Percentiles rank a stretch among this genome's conserved stretches.
Conservation (phyloP, 2,329 filamentous ascomycete species). For the Alternaria gaisen region DNA sequence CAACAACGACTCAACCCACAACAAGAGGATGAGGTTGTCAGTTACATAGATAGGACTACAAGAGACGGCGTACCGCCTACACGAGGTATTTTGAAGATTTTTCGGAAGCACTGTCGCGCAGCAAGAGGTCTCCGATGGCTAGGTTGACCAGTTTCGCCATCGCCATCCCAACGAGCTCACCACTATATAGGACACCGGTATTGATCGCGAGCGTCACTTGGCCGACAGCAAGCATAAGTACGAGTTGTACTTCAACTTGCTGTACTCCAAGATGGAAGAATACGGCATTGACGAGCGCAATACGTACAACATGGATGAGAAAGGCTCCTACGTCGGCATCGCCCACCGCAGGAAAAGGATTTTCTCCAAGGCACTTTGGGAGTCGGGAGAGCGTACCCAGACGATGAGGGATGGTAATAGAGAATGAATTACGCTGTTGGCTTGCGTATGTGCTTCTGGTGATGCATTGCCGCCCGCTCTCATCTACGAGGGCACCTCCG, state of each 20-base stretch:
- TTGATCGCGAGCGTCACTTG: conserved; percentile 8
- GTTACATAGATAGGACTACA: neutral
- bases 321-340: conserved; percentile 15
- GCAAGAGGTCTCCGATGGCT: conserved; percentile 14
- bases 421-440: conserved; percentile 17
- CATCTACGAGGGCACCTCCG: conserved; percentile 11
- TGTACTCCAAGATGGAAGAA: conserved; percentile 16
- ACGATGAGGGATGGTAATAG: conserved; percentile 12
- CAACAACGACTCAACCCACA: neutral
- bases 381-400: neutral
- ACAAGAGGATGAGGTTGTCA: neutral
- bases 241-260: conserved; percentile 14
- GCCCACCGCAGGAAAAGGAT: conserved; percentile 13
- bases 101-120: neutral
- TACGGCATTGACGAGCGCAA: conserved; percentile 11
- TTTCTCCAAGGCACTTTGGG: conserved; percentile 4
- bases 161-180: conserved; percentile 4
- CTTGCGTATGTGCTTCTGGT: conserved; percentile 22
- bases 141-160: conserved; percentile 15
- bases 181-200: conserved; percentile 5
- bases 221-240: conserved; percentile 10
- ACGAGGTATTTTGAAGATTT: neutral
- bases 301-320: conserved; percentile 24
- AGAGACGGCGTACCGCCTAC: neutral
- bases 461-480: conserved; percentile 13